Percentiles rank a stretch among this genome's conserved stretches.
Conservation (phyloP, 805 yeast species). For the Candida ulmi region DNA sequence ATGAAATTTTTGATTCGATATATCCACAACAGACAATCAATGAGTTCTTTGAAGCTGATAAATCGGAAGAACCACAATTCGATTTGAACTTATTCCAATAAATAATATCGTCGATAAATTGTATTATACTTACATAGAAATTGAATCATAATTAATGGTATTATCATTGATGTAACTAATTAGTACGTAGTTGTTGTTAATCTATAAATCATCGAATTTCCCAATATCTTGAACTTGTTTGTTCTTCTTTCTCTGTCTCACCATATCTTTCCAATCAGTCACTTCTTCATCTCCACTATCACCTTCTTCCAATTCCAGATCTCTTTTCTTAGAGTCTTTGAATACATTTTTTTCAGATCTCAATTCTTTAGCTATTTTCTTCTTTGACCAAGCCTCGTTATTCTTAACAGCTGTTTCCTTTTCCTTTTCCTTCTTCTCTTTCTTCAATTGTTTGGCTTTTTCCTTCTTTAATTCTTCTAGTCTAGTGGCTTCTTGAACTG, state of each 20-base stretch:
- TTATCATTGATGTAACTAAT: too few species aligned
- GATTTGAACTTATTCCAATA: constrained; percentile 9
- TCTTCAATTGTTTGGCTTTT: constrained; percentile 22
- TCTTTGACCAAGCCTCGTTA: constrained; percentile 30
- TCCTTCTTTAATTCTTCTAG: constrained; percentile 48
- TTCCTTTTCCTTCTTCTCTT: constrained; percentile 20
- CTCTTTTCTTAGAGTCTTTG: constrained; percentile 55
- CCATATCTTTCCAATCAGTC: constrained; percentile 84
- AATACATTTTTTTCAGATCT: constrained; percentile 55
- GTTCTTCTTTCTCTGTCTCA: constrained; percentile 57
- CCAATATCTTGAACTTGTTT: constrained; percentile 47
- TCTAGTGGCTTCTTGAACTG: constrained; percentile 57
- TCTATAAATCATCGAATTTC: constrained; percentile 49
- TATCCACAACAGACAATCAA: constrained; percentile 6
- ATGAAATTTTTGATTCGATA: constrained; percentile 10
- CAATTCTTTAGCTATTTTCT: constrained; percentile 41
- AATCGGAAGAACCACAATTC: constrained; percentile 16
- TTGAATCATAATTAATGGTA: too few species aligned
- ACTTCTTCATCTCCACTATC: constrained; percentile 36
- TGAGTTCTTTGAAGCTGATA: constrained; percentile 9
- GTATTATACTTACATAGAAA: constrained; percentile 23
- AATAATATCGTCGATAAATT: neutral
- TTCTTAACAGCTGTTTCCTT: constrained; percentile 26
- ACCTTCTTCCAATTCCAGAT: constrained; percentile 50
- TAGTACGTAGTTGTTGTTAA: too few species aligned